phyloP scores from a whole-genome alignment of 768 basidiomycete genomes.

The Cystobasidium tubakii region DNA sequence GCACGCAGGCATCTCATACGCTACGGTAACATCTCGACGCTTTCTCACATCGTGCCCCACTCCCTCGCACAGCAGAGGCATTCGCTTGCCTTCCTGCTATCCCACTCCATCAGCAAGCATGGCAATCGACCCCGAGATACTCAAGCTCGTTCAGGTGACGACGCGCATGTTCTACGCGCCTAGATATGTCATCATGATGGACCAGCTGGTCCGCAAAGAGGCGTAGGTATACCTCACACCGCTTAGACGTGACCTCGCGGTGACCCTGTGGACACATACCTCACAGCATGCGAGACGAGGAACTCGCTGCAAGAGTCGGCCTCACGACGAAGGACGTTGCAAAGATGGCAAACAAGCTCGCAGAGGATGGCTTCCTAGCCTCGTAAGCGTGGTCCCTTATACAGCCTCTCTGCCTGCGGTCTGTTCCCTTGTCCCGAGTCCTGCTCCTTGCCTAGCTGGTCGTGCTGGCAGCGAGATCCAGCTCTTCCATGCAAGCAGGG shows the following conservation, averaged over 20 bases:
- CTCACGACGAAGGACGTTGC: conserved; percentile 82
- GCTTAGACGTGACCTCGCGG: neutral
- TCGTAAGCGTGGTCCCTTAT: conserved; percentile 55
- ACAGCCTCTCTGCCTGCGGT: neutral
- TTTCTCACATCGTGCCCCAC: no score
- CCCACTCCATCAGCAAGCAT: neutral
- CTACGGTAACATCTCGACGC: no score
- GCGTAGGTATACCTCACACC: conserved; percentile 64
- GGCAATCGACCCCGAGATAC: conserved; percentile 25
- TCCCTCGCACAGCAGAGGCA: conserved; percentile 33
- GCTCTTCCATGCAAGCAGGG: neutral
- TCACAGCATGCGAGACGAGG: conserved; percentile 80
- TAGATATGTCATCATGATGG: conserved; percentile 82
- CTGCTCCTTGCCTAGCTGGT: neutral
- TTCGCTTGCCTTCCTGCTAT: conserved; percentile 33
- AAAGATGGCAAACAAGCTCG: conserved; percentile 75
- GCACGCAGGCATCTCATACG: no score
- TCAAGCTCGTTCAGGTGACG: conserved; percentile 81
- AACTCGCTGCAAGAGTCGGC: conserved; percentile 82
- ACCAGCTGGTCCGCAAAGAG: conserved; percentile 83
- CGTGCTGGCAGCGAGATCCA: neutral
- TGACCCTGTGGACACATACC: conserved; percentile 11
- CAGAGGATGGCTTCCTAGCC: conserved; percentile 69
- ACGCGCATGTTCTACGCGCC: conserved; percentile 91
- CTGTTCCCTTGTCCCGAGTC: neutral